phyloP scores from a whole-genome alignment of 1,139 yeast species.

The Taphrina confusa region DNA sequence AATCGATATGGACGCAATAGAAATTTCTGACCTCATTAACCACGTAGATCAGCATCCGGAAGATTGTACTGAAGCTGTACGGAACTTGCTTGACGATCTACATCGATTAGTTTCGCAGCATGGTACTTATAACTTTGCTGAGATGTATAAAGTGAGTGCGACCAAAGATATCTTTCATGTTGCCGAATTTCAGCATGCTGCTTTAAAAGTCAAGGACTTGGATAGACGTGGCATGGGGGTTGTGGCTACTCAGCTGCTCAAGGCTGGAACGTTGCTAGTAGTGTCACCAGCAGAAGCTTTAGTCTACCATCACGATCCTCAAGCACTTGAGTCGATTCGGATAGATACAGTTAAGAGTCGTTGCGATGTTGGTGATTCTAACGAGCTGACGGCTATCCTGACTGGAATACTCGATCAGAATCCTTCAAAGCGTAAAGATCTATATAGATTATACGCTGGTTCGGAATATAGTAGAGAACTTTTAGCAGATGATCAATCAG shows the following conservation, averaged over 20 bases:
- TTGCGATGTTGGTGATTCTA: constrained; percentile 6
- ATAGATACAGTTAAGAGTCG: constrained; percentile 10
- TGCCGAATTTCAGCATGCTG: neutral
- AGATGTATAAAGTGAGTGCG: neutral
- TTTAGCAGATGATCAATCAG: neutral
- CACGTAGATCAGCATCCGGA: constrained; percentile 2
- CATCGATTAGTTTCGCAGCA: neutral
- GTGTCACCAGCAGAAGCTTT: constrained; percentile 18
- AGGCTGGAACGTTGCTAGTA: constrained; percentile 18
- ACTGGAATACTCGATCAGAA: neutral
- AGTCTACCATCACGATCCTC: constrained; percentile 10
- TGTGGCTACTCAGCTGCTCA: neutral
- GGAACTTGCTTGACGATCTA: neutral
- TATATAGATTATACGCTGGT: constrained; percentile 20
- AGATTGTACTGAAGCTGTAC: constrained; percentile 9
- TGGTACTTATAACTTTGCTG: constrained; percentile 11
- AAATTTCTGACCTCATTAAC: neutral
- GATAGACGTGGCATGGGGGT: constrained; percentile 18
- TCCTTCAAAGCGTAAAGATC: neutral
- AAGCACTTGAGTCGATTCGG: neutral
- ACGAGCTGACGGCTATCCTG: neutral
- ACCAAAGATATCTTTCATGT: neutral
- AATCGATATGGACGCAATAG: neutral
- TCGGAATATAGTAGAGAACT: constrained; percentile 1
- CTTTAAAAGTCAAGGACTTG: neutral